Evolutionary conservation across 345 rosid species (phyloP).

Genomic region (Firmiana major): DNA sequence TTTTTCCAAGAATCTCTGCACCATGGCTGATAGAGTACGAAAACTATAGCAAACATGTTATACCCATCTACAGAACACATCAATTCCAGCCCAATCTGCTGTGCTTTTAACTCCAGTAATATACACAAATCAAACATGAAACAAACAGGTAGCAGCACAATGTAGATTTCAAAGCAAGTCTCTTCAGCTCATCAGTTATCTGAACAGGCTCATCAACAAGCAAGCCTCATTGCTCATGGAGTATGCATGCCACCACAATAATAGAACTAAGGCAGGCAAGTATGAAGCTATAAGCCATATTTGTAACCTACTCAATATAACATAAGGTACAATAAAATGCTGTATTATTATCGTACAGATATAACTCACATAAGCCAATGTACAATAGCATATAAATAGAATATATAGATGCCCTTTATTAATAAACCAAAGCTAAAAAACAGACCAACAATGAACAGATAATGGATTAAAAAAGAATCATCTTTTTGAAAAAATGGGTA

Average conservation of each 20-base stretch:
- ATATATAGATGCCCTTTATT: neutral
- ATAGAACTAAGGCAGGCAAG: constrained; percentile 20
- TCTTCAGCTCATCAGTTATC: constrained; percentile 35
- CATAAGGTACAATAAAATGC: neutral
- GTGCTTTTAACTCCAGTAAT: constrained; percentile 48
- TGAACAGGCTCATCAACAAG: constrained; percentile 26
- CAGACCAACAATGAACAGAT: neutral
- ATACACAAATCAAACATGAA: constrained; percentile 29
- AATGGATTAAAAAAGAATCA: neutral
- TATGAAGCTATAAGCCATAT: constrained; percentile 17
- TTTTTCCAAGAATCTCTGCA: constrained; percentile 72
- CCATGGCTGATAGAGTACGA: constrained; percentile 62
- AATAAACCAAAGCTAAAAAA: neutral
- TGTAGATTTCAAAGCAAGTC: constrained; percentile 27
- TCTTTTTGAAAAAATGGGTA: neutral
- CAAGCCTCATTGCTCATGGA: constrained; percentile 33
- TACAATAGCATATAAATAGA: neutral
- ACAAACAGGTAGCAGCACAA: constrained; percentile 26
- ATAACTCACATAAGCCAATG: neutral
- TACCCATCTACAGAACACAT: constrained; percentile 52
- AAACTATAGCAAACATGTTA: constrained; percentile 51
- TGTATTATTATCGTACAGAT: neutral
- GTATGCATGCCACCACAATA: constrained; percentile 24
- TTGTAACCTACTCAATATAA: neutral
- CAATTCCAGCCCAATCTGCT: constrained; percentile 57